Evolutionary conservation across 345 rosid genomes (phyloP).

Genomic region (Eucalyptus paniculata): DNA sequence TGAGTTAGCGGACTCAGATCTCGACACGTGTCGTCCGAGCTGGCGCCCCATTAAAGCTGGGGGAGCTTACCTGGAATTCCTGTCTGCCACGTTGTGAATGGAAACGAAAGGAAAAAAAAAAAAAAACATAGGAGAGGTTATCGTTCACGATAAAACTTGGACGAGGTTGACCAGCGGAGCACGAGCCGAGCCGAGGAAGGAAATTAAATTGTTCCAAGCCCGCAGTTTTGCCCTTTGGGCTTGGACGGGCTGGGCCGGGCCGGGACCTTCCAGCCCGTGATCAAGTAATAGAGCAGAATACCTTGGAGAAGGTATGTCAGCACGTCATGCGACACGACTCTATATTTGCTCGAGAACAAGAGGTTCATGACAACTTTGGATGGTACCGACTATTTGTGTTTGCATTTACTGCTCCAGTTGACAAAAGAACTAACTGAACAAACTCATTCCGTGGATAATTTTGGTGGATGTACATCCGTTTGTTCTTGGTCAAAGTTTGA

Average conservation of each 20-base stretch:
- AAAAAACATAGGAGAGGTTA: background rate
- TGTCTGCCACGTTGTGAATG: background rate
- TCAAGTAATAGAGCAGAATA: background rate
- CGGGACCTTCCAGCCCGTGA: background rate
- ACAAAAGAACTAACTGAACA: background rate
- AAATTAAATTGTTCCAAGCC: background rate
- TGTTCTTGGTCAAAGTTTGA: background rate
- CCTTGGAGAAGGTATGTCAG: background rate
- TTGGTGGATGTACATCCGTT: background rate
- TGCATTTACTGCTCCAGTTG: background rate
- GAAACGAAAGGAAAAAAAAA: background rate
- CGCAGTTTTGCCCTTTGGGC: background rate
- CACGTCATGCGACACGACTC: fast-evolving
- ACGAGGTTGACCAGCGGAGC: background rate
- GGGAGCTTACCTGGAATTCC: background rate
- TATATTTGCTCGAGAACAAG: background rate
- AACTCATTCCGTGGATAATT: background rate
- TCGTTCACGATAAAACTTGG: background rate
- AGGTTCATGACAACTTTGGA: background rate
- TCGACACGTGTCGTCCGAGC: background rate
- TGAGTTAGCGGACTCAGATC: background rate
- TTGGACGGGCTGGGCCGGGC: background rate
- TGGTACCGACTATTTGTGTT: fast-evolving
- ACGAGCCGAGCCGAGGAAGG: background rate
- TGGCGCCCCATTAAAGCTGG: background rate